Base-by-base conservation (phyloP, 1,139 yeast species). In the Lodderomyces metapsilosis region DNA sequence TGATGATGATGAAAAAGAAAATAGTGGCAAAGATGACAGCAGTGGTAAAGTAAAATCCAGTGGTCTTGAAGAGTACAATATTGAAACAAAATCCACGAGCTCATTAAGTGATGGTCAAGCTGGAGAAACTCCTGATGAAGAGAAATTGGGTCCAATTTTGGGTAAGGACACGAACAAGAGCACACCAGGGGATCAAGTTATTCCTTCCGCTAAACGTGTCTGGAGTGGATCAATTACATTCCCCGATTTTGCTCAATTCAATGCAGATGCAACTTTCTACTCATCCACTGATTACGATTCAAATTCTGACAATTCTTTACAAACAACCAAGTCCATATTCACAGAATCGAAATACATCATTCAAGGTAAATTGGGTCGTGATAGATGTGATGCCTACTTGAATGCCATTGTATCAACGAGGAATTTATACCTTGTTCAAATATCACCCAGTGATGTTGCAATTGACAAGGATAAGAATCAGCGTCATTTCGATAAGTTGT, bases 161-260 rank as follows among this genome's bases (percentile, higher is more conserved):
- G 47, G 46, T 20, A 45, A 27, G n/a, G 35, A 37, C 2, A 20
- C 13, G 5, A 18, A 32, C n/a, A 25, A 24, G 13, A 16, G 8
- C 27, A 20, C 35, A 6, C 8, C 7, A 17, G 23, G 9, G 21
- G n/a, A 33, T 21, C 20, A 16, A 4, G 17, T 20, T 9, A 21
- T 6, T 21, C n/a, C n/a, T n/a, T n/a, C n/a, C n/a, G n/a, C n/a
- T n/a, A n/a, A 35, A 28, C 32, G 45, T 3, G 52, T 80, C 6
- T 84, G 88, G 89, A 48, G 62, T 2, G 89, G 89, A 1, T 64
- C 61, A 13, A 65, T 82, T 5, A 61, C 69, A 3, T 81, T 82
- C 64, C 77, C 82, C 2, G 79, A 78, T 18, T 70, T 79, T 44
- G 74, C 80, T 1, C 61, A 68, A 9, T 77, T 82, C 49, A 56